Percentiles rank a stretch among this genome's conserved stretches.
Conservation (phyloP, 2,329 filamentous ascomycete genomes). For the Sphaerulina musiva region DNA sequence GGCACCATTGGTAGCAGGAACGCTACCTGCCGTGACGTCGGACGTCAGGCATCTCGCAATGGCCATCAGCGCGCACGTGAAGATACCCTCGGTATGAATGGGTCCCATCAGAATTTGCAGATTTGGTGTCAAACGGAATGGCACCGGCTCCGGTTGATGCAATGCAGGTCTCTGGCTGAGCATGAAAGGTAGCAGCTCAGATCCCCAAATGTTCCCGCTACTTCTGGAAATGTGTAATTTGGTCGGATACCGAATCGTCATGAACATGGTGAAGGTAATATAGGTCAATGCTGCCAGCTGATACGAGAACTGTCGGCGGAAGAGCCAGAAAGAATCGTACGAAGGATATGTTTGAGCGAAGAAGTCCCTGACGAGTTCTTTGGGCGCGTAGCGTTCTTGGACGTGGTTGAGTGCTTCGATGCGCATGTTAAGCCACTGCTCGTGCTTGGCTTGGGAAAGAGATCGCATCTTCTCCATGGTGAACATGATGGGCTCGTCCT, state of each 20-base stretch:
- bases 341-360: conserved; percentile 83
- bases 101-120: conserved; percentile 94
- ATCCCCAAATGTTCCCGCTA: conserved; percentile 92
- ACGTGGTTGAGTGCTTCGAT: conserved; percentile 93
- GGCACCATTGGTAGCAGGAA: conserved; percentile 12
- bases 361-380: conserved; percentile 75
- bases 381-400: conserved; percentile 86
- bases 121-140: conserved; percentile 95
- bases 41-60: conserved; percentile 92
- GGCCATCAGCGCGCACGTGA: conserved; percentile 89
- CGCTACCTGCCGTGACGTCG: conserved; percentile 42
- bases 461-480: conserved; percentile 89
- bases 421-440: conserved; percentile 42
- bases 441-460: conserved; percentile 56
- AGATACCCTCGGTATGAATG: conserved; percentile 91
- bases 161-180: conserved; percentile 78
- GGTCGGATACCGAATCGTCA: conserved; percentile 90
- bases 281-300: conserved; percentile 92
- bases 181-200: conserved; percentile 88
- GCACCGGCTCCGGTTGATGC: conserved; percentile 90
- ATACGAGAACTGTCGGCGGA: conserved; percentile 94
- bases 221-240: conserved; percentile 87
- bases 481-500: conserved; percentile 91
- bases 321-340: conserved; percentile 95
- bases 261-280: conserved; percentile 97